phyloP scores from a whole-genome alignment of 768 basidiomycete species.

The Suillus luteus region DNA sequence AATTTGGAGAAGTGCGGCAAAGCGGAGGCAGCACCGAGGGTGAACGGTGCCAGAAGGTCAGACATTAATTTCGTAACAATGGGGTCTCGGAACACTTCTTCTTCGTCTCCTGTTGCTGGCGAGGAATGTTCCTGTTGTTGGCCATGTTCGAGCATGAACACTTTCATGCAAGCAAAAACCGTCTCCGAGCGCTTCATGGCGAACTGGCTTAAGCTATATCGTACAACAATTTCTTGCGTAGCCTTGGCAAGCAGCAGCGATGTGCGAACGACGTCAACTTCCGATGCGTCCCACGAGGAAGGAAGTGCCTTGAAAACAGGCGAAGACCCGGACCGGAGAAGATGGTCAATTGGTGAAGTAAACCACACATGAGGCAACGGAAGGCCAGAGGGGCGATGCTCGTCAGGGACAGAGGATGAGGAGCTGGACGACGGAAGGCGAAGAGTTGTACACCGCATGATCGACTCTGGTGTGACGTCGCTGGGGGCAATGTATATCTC shows the following conservation, averaged over 20 bases:
- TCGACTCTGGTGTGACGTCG: constrained; percentile 52
- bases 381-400: constrained; percentile 38
- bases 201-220: constrained; percentile 43
- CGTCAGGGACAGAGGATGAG: constrained; percentile 17
- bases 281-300: constrained; percentile 72
- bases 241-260: constrained; percentile 63
- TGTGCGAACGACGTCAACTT: constrained; percentile 73
- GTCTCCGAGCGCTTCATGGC: constrained; percentile 31
- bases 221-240: constrained; percentile 45
- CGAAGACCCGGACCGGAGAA: constrained; percentile 77
- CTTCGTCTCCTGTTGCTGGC: constrained; percentile 32
- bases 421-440: constrained; percentile 32
- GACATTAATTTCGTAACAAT: constrained; percentile 61
- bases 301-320: constrained; percentile 71
- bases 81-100: constrained; percentile 81
- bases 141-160: constrained; percentile 95
- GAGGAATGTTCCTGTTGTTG: constrained; percentile 34
- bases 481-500: constrained; percentile 54
- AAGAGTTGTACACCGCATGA: constrained; percentile 58
- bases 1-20: not conserved
- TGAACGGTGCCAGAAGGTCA: constrained; percentile 61
- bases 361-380: constrained; percentile 66
- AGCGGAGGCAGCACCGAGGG: constrained; percentile 11
- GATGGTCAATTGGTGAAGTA: constrained; percentile 68
- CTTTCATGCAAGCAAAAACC: constrained; percentile 84